Evolutionary conservation across 352 stramenopile genomes (phyloP), one percentile per base, ranked within the genome.

Genomic region (Phytophthora sp.): DNA sequence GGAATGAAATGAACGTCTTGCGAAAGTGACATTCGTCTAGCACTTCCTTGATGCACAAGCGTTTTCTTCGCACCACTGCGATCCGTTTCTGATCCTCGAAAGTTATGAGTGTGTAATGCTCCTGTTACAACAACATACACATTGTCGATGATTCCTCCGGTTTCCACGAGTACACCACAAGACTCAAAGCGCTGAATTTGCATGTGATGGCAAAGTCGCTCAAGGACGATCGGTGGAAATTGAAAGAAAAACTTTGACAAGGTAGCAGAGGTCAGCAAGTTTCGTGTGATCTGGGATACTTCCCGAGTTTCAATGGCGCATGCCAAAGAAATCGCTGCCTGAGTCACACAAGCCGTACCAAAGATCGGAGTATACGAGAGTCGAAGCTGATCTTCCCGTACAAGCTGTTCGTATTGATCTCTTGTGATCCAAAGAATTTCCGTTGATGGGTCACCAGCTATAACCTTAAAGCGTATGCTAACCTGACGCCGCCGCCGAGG

Each of bases 201-300:
- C 54, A 89, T 76, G 17, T 66, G 58, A 43, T 87, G 63, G 27
- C 68, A 77, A 5, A 90, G 35, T 1, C 81, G 69, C 24, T 88
- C 81, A 12, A 88, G 53, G 5, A 88, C 73, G 9, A 87, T 38
- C 1, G 79, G 79, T 1, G 81, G 75, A 42, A 90, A 77, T 55
- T 91, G 81, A 49, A 79, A 81, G 24, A 86, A 71, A 27, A 76
- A 61, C 42, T 76, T 87, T 12, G 50, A 71, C 13, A 82, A 27
- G 0, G 45, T 62, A 10, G 61, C 10, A 41, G 87, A 61, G 0
- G 76, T 57, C 1, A 74, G 58, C n/a, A 89, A 32, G 15, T 66
- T 34, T 39, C 74, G 69, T 0, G 68, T 50, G 12, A 79, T 57
- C 41, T 70, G 54, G 6, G 54, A 57, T 23, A 79, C 59, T 38